phyloP scores from a whole-genome alignment of 208 protist species.

The Leishmania gerbilli region DNA sequence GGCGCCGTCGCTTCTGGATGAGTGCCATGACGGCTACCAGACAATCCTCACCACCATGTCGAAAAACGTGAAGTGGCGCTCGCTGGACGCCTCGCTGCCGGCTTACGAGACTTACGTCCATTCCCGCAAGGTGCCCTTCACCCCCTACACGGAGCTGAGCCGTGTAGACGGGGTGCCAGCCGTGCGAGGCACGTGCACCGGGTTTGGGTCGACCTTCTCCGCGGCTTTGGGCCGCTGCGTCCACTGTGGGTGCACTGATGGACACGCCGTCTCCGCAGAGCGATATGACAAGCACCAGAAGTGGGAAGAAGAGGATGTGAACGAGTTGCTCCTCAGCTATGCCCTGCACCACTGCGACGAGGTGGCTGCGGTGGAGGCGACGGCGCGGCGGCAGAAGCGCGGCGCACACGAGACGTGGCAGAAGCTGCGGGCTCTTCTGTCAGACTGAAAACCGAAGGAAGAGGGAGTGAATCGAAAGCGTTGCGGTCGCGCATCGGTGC shows the following conservation, averaged over 20 bases:
- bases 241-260: conserved; percentile 62
- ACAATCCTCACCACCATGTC: conserved; percentile 63
- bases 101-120: conserved; percentile 24
- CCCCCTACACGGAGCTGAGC: conserved; percentile 61
- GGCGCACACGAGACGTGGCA: conserved; percentile 44
- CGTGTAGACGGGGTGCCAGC: conserved; percentile 63
- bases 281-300: conserved; percentile 39
- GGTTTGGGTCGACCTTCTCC: conserved; percentile 69
- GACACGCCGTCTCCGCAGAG: conserved; percentile 48
- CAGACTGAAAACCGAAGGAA: conserved; percentile 7
- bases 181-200: conserved; percentile 72
- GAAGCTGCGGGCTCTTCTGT: conserved; percentile 33
- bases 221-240: conserved; percentile 41
- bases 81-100: conserved; percentile 32
- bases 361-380: conserved; percentile 69
- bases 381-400: conserved; percentile 31
- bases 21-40: conserved; percentile 75
- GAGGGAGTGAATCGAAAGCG: background rate
- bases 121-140: conserved; percentile 20
- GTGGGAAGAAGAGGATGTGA: conserved; percentile 56
- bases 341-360: conserved; percentile 56
- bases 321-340: conserved; percentile 52
- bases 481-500: background rate
- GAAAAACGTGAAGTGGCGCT: conserved; percentile 58
- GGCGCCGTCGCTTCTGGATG: conserved; percentile 56